Evolutionary conservation across 257 asterid genomes (phyloP), one percentile per base, ranked within the genome.

Genomic region (Avicennia marina): DNA sequence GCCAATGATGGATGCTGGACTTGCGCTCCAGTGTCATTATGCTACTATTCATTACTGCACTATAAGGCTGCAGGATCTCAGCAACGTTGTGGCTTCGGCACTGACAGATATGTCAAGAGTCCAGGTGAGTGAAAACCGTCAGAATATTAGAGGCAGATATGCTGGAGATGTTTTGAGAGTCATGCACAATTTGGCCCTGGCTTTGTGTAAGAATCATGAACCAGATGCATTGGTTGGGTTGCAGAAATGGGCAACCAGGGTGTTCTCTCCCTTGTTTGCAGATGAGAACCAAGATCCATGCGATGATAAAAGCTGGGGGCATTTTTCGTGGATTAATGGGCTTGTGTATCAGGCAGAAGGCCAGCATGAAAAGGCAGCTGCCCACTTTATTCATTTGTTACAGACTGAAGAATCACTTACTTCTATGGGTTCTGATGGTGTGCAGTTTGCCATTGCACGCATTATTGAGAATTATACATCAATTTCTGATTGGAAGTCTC

Each of bases 1-100:
- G 79, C 98, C 97, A 54, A 93, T 93, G 97, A 81, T 93, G 97
- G 89, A 86, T 73, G 98, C 98, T 71, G 98, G 98, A 63, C 56
- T 82, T 71, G 87, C 94, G 3, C 85, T 93, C 59, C 95, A 89
- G 70, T 88, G 95, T 64, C 93, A 88, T 66, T 86, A 84, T 79
- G 89, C 95, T 57, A 81, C 94, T 25, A 68, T 89, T 71, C 93
- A 86, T 57, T 89, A 93, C 63, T 83, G 95, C 63, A 61, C 81
- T n/a, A 44, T 81, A 52, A 85, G 97, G 40, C 71, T 91, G 77
- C 81, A 69, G 68, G 97, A 93, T 68, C 72, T 86, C 50, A 75
- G 83, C 53, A 75, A 74, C 63, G 65, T 78, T 67, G 81, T 83
- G 67, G 67, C 80, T 58, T 82, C 87, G 56, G 73, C 90, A 36